These are phyloP conservation scores for Fusarium fujikuroi DNA, from an alignment of 2,329 filamentous ascomycete species.

Conservation along the genomic window DNA sequence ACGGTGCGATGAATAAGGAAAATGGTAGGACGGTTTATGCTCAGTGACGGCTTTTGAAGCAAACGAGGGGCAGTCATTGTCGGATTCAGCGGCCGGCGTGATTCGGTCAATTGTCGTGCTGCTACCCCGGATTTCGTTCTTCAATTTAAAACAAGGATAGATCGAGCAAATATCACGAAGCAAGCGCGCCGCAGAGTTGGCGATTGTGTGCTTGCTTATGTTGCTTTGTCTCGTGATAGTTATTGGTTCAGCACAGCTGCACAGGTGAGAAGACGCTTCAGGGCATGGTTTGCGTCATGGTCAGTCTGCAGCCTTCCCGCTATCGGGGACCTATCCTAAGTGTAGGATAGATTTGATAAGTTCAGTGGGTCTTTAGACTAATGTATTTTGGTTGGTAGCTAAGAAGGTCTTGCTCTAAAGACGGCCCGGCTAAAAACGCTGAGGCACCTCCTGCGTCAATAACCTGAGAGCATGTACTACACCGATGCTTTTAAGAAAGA, in stretches of 20 bases:
- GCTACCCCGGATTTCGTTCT: background rate
- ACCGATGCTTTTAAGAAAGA: background rate
- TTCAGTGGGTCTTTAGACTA: background rate
- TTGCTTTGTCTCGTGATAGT: constrained; percentile 17
- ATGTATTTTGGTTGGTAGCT: background rate
- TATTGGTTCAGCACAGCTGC: constrained; percentile 5
- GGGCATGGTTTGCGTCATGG: constrained; percentile 35
- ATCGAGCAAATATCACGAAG: background rate
- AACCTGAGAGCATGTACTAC: background rate
- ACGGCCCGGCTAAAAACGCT: background rate
- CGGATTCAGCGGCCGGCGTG: background rate
- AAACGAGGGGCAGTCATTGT: constrained; percentile 40
- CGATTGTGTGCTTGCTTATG: background rate
- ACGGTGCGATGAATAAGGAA: constrained; percentile 8
- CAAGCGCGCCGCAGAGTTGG: background rate
- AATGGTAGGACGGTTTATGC: constrained; percentile 2
- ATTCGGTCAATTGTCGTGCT: background rate
- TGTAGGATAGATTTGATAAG: background rate
- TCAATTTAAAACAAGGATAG: background rate
- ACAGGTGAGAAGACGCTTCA: constrained; percentile 2
- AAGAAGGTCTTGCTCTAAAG: background rate
- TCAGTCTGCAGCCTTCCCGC: background rate
- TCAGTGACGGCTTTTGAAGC: constrained; percentile 13
- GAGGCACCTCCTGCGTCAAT: background rate
- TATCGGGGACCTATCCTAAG: background rate